Evolutionary conservation across 2,329 filamentous ascomycete species (phyloP).

Genomic region (Geosmithia flava): DNA sequence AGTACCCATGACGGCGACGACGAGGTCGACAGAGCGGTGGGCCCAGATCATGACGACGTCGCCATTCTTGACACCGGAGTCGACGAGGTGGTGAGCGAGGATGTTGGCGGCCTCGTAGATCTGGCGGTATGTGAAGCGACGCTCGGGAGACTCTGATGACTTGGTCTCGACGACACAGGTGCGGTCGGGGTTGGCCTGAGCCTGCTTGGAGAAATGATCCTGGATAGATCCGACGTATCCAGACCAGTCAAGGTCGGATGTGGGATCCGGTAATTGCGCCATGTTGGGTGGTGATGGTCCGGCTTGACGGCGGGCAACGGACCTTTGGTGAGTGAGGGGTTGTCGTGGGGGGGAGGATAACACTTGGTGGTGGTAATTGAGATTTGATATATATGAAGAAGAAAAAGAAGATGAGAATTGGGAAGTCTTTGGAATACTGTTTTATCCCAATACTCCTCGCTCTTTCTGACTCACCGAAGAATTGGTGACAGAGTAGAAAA

Average conservation of each 20-base stretch:
- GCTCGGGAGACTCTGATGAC: conserved; percentile 29
- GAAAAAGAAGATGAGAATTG: neutral
- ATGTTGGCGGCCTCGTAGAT: conserved; percentile 78
- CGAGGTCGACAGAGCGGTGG: conserved; percentile 60
- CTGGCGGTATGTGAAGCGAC: conserved; percentile 70
- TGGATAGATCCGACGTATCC: conserved; percentile 55
- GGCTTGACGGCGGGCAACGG: neutral
- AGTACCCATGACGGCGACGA: conserved; percentile 66
- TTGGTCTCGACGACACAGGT: conserved; percentile 37
- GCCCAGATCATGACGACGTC: conserved; percentile 93
- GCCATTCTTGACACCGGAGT: conserved; percentile 59
- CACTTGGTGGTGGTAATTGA: neutral
- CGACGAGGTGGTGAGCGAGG: conserved; percentile 66
- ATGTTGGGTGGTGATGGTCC: conserved; percentile 3
- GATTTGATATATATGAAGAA: neutral
- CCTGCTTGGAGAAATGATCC: conserved; percentile 56
- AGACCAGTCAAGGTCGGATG: conserved; percentile 54
- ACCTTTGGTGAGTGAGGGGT: neutral
- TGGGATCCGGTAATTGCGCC: conserved; percentile 46
- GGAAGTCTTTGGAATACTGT: neutral
- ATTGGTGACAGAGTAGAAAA: neutral
- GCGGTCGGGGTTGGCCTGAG: conserved; percentile 51
- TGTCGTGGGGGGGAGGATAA: neutral
- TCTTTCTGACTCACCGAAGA: neutral
- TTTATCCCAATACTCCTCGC: neutral